These are phyloP conservation scores for Thelonectria olida DNA, from an alignment of 2,329 filamentous ascomycete genomes.

Conservation along the genomic window DNA sequence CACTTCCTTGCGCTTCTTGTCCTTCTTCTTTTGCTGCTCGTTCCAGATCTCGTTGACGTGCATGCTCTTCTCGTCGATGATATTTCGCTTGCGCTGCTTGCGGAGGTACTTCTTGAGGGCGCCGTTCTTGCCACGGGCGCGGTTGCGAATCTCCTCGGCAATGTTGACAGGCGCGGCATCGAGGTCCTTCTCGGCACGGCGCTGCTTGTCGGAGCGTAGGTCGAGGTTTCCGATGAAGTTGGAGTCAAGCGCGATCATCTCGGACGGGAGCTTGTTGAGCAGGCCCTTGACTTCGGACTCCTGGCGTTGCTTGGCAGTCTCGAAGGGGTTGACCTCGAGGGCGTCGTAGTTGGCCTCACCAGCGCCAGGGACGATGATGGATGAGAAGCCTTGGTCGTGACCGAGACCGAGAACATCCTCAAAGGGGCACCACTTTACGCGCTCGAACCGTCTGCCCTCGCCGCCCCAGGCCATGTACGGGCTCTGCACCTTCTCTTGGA, in stretches of 20 bases:
- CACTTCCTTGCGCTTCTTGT: conserved; percentile 69
- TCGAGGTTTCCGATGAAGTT: conserved; percentile 92
- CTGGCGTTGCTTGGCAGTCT: conserved; percentile 90
- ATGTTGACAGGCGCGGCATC: conserved; percentile 72
- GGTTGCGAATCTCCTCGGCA: conserved; percentile 74
- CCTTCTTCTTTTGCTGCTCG: conserved; percentile 73
- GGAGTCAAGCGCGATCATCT: conserved; percentile 96
- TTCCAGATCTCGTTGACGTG: conserved; percentile 85
- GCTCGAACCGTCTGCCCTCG: conserved; percentile 82
- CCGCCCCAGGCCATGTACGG: conserved; percentile 96
- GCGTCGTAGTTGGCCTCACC: conserved; percentile 97
- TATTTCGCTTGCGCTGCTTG: conserved; percentile 91
- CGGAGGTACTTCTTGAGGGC: conserved; percentile 87
- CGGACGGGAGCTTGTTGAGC: conserved; percentile 93
- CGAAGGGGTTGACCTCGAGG: conserved; percentile 93
- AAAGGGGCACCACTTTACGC: conserved; percentile 90
- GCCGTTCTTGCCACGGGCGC: conserved; percentile 88
- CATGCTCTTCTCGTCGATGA: conserved; percentile 94
- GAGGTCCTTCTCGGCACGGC: conserved; percentile 79
- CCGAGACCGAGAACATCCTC: conserved; percentile 91
- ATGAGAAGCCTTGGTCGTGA: conserved; percentile 88
- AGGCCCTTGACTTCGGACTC: conserved; percentile 90
- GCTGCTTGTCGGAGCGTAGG: conserved; percentile 79
- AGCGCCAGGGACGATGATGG: conserved; percentile 90
- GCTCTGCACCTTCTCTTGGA: conserved; percentile 82